Evolutionary conservation across 2,329 filamentous ascomycete species (phyloP), one percentile per base, ranked within the genome.

Genomic region (Xylaria hypoxylon): DNA sequence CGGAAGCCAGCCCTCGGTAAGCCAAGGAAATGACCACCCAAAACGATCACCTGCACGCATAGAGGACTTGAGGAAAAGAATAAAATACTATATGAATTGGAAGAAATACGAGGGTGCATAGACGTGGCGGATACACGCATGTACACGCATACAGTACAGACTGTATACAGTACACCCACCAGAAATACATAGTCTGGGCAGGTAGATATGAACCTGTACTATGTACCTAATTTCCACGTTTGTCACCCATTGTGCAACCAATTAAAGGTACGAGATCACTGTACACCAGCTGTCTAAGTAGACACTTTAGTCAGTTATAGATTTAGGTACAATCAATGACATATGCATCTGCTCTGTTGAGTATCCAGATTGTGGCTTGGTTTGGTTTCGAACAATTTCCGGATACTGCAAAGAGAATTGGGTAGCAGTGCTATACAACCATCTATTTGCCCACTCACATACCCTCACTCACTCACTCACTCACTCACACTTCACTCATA

Each of bases 111-210:
- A 59, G n/a, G 31, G 52, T 26, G 58, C 19, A 17, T 7, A 55
- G 52, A 28, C 24, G 52, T 55, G 52, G 40, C 64, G 61, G 65
- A 35, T 56, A 44, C 55, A 15, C 40, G 56, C 65, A 65, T 53
- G 45, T 17, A 38, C 44, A 61, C 22, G 3, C 28, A 52, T 7
- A 42, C 42, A 38, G n/a, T n/a, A n/a, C n/a, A n/a, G n/a, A n/a
- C n/a, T n/a, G n/a, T n/a, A n/a, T n/a, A n/a, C n/a, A n/a, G n/a
- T n/a, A n/a, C n/a, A n/a, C n/a, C n/a, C n/a, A n/a, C n/a, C n/a
- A n/a, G n/a, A n/a, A n/a, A n/a, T n/a, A n/a, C n/a, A n/a, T n/a
- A n/a, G n/a, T n/a, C n/a, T 15, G 35, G 10, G 15, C 4, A 15
- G 15, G 15, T 2, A 11, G 35, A 13, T 38, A 38, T 38, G 35